phyloP scores from a whole-genome alignment of 805 yeast genomes.

The Komagataella pastoris region DNA sequence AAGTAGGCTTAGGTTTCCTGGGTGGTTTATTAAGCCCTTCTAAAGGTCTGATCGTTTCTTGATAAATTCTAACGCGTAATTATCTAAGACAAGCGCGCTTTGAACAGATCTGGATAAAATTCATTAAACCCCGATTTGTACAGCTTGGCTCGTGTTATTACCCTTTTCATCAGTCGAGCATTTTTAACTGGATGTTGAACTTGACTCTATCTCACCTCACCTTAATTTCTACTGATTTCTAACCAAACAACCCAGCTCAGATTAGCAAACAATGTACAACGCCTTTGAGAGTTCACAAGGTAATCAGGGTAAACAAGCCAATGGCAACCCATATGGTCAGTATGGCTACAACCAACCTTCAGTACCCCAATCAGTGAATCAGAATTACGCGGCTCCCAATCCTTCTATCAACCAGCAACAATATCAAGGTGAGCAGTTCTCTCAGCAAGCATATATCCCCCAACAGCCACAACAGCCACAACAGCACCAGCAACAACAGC shows the following conservation, averaged over 20 bases:
- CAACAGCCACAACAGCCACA: slow-evolving; percentile 3
- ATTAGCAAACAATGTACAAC: background rate
- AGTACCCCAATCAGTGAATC: background rate
- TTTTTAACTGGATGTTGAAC: background rate
- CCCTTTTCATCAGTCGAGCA: background rate
- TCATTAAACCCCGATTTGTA: background rate
- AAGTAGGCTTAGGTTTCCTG: background rate
- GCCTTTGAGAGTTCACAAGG: background rate
- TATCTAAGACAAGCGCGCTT: background rate
- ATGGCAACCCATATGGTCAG: background rate
- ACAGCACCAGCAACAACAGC: slow-evolving; percentile 14
- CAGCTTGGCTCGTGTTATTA: background rate
- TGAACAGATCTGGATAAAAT: background rate
- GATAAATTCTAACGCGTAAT: background rate
- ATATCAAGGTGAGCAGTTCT: background rate
- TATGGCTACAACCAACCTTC: background rate
- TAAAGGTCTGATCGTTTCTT: background rate
- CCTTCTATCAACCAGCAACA: background rate
- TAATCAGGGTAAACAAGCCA: background rate
- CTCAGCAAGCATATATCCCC: background rate
- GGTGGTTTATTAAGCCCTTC: background rate
- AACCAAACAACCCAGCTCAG: background rate
- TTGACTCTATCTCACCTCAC: background rate
- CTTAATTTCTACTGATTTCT: background rate
- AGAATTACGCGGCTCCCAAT: background rate